Base-by-base conservation (phyloP, 1,139 yeast genomes). In the Geotrichum cucujoidarum region DNA sequence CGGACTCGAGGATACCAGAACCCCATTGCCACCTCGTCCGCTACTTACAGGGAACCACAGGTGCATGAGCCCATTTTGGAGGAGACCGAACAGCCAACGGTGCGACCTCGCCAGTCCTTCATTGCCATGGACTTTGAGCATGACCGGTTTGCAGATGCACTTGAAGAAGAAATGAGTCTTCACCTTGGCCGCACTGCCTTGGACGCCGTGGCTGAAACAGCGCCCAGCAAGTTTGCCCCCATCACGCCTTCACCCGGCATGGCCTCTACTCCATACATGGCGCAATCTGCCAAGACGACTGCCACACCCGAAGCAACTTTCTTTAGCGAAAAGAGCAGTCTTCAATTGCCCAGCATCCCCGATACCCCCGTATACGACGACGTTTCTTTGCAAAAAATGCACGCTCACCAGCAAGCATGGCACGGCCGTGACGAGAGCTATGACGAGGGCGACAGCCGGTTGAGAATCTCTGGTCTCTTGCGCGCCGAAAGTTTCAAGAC, bases 121-220 rank as follows among this genome's bases (percentile, higher is more conserved):
- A 46, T 67, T 52, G 71, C 71, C 3, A 66, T 67, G 68, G 65
- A 66, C 29, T 67, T 67, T 47, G 71, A 67, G 48, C 48, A 48
- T 16, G 70, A 66, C 47, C 50, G 69, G 45, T 67, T 67, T 51
- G 69, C 70, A 4, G 70, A 66, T 49, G 68, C 66, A 10, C 24
- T 45, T 21, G 49, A 47, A 22, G 49, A 47, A 18, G 49, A 42
- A 20, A 47, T 47, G 45, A 46, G 38, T n/a, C 16, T 42, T 11
- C 43, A 40, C 13, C 29, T 47, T 18, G 30, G 32, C 6, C 24
- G 27, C 13, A 22, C 43, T 11, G 18, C 25, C 11, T 25, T 22
- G 29, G 4, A 29, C 6, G 10, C 40, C 11, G 13, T 14, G 17
- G 11, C 40, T 14, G 17, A 24, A 16, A n/a, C 40, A 29, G 27